Base-by-base conservation (phyloP, 1,284 basidiomycete genomes). In the Tremellales sp. region DNA sequence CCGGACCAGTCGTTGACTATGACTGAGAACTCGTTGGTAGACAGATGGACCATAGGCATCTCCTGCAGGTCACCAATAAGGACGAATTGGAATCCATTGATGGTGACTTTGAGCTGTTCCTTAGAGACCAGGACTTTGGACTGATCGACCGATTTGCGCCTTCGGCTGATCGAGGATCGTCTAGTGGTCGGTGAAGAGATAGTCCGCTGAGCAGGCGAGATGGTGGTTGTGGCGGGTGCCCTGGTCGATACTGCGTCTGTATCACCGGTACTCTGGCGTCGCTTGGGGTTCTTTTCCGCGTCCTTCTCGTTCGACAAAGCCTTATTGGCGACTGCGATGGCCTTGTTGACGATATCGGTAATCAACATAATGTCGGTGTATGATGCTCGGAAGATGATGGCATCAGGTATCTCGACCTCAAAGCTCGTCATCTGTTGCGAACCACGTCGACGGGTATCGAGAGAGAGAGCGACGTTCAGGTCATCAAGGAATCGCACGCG, bases 41-140 rank as follows among this genome's bases (percentile, higher is more conserved):
- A 85, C 27, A 98, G 72, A 71, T 98, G 91, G 21, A 98, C 76
- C 77, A 97, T 82, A 0, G 96, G 96, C 63, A 97, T 85, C 62
- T 97, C 93, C 64, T 98, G 88, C 51, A 91, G 74, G 71, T 98
- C 96, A 3, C 94, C 91, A 53, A 99, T 96, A 27, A 99, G 78
- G 42, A 99, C 84, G 26, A 98, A 77, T 56, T 93, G 87, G 75
- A 98, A 86, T 3, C 94, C 94, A 54, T 93, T 89, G 53, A 94
- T 82, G 0, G 83, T 83, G 0, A 82, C 87, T 67, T 84, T 86
- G 54, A 96, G 78, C 86, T 93, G 56, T 71, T 94, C 89, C 68
- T 84, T 89, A 2, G 87, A 85, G 57, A 88, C 78, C 19, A 88
- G 65, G 17, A 89, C 81, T 31, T 78, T 72, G 0, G 75, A 67